phyloP scores from a whole-genome alignment of 176 grass and related monocot genomes.

The Bromus sterilis region DNA sequence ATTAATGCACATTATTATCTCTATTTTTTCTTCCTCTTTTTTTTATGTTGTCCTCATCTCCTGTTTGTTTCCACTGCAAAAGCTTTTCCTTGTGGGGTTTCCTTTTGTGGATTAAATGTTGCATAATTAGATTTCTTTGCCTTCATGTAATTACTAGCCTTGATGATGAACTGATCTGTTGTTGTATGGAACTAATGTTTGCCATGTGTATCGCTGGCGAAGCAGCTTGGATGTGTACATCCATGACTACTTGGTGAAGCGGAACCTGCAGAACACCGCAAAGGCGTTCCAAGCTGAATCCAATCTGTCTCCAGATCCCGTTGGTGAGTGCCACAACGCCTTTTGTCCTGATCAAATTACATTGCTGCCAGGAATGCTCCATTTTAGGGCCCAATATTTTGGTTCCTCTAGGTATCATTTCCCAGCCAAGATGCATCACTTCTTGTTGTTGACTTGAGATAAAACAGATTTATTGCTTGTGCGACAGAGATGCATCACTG shows the following conservation, averaged over 20 bases:
- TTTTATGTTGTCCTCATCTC: background rate
- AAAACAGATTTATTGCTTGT: too few species aligned
- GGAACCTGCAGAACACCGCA: slow-evolving; percentile 52
- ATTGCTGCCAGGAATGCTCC: background rate
- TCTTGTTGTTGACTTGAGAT: too few species aligned
- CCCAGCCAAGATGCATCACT: background rate
- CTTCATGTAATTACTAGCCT: background rate
- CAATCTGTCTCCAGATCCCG: slow-evolving; percentile 47
- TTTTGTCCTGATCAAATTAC: background rate
- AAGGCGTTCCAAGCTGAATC: slow-evolving; percentile 63
- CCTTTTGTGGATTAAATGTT: background rate
- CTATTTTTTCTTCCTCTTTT: background rate
- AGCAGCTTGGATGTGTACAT: slow-evolving; percentile 76
- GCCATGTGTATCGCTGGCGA: slow-evolving; percentile 3
- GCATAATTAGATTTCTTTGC: background rate
- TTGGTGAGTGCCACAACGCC: slow-evolving; percentile 39
- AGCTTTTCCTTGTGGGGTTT: background rate
- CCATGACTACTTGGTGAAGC: slow-evolving; percentile 69
- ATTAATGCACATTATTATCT: background rate
- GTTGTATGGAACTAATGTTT: background rate
- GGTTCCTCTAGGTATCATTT: background rate
- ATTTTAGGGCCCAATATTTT: background rate
- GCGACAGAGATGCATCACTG: background rate
- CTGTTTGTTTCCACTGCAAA: background rate
- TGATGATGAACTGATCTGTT: background rate